phyloP scores from a whole-genome alignment of 2,329 filamentous ascomycete genomes.

The Rutstroemia sp. region DNA sequence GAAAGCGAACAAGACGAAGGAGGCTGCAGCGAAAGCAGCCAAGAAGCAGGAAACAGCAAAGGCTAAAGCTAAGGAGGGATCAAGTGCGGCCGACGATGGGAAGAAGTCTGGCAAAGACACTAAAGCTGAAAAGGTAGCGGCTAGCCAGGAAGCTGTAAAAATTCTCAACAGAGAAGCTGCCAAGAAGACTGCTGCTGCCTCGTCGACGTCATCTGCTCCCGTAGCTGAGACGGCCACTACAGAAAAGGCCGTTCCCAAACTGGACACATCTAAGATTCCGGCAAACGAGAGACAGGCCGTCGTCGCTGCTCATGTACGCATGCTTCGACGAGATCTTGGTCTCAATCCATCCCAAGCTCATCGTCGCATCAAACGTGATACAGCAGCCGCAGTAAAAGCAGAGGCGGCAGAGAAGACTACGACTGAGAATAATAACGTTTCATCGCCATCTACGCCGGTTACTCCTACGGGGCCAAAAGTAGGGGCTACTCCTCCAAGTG shows the following conservation, averaged over 20 bases:
- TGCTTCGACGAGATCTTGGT: conserved; percentile 59
- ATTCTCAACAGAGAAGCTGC: conserved; percentile 54
- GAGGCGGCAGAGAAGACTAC: conserved; percentile 15
- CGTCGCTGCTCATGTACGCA: conserved; percentile 57
- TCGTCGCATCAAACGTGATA: conserved; percentile 50
- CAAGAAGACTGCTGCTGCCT: conserved; percentile 36
- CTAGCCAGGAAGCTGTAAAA: conserved; percentile 54
- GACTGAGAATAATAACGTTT: conserved; percentile 4
- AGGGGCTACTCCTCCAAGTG: conserved; percentile 13
- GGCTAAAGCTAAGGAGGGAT: conserved; percentile 44
- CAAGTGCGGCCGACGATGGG: conserved; percentile 35
- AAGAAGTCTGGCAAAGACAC: conserved; percentile 54
- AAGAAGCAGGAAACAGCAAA: conserved; percentile 43
- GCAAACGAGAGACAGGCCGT: conserved; percentile 31
- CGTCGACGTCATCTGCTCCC: conserved; percentile 12
- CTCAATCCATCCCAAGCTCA: conserved; percentile 56
- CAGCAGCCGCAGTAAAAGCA: conserved; percentile 28
- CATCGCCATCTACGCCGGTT: conserved; percentile 6
- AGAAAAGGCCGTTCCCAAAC: conserved; percentile 38
- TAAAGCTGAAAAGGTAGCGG: conserved; percentile 51
- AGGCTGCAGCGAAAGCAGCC: conserved; percentile 45
- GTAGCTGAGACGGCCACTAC: not conserved
- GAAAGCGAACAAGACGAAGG: conserved; percentile 67
- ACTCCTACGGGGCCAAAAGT: conserved; percentile 29
- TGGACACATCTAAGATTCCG: conserved; percentile 41